These are phyloP conservation scores for Lupinus albus DNA, from an alignment of 306 rosid species.

Conservation along the genomic window DNA sequence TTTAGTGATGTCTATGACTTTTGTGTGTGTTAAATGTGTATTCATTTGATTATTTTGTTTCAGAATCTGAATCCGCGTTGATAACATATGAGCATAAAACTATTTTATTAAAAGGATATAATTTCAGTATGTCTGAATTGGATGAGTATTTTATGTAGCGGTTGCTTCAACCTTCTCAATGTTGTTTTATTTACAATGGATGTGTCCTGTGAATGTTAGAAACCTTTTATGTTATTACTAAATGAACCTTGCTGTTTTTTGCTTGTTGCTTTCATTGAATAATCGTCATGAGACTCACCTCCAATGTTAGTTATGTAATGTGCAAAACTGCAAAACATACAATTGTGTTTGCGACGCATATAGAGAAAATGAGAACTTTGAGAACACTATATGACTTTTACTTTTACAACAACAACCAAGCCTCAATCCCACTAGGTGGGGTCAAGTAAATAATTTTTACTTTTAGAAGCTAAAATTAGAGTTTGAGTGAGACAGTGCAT, in stretches of 20 bases:
- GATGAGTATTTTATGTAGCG: not conserved
- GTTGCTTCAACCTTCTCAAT: slow-evolving; percentile 1
- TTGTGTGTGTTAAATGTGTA: slow-evolving; percentile 10
- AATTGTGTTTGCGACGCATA: slow-evolving; percentile 6
- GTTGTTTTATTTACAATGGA: not conserved
- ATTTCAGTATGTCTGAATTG: not conserved
- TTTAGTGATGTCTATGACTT: slow-evolving; percentile 3
- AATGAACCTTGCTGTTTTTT: slow-evolving; percentile 20
- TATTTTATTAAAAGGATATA: not conserved
- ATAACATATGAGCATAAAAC: not conserved
- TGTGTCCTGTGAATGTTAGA: slow-evolving; percentile 6
- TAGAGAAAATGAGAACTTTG: too few relatives aligned
- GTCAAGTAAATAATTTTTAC: too few relatives aligned
- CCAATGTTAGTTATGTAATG: not conserved
- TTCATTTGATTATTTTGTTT: slow-evolving; percentile 29
- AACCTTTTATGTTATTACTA: slow-evolving; percentile 16
- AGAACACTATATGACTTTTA: too few relatives aligned
- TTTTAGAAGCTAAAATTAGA: not conserved
- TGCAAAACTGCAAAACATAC: not conserved
- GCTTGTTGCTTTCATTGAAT: slow-evolving; percentile 25
- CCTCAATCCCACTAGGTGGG: too few relatives aligned
- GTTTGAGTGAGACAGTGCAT: slow-evolving; percentile 16
- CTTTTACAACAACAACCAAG: too few relatives aligned
- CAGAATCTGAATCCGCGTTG: slow-evolving; percentile 8
- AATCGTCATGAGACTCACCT: slow-evolving; percentile 1